Percentiles rank a stretch among this genome's conserved stretches.
phyloP scores from a whole-genome alignment of 345 rosid genomes.

The Psidium friedrichsthalianum region DNA sequence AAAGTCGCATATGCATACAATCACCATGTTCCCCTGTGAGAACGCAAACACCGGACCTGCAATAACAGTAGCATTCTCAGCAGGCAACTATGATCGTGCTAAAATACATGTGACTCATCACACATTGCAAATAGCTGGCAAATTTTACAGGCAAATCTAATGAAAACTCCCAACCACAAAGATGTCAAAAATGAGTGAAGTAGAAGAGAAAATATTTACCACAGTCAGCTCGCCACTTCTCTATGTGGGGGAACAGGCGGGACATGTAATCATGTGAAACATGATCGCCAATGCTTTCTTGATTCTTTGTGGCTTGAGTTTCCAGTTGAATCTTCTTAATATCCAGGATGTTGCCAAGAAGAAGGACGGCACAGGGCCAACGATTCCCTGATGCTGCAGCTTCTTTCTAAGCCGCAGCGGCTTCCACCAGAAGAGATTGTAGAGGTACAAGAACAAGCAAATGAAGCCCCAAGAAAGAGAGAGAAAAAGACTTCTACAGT shows the following conservation, averaged over 20 bases:
- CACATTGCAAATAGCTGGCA: background rate
- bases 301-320: background rate
- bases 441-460: background rate
- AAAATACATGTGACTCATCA: background rate
- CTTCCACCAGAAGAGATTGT: background rate
- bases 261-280: background rate
- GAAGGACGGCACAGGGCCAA: constrained; percentile 5
- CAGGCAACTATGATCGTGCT: background rate
- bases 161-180: background rate
- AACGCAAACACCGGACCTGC: constrained; percentile 1
- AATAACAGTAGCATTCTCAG: background rate
- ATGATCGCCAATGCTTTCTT: background rate
- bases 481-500: background rate
- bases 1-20: background rate
- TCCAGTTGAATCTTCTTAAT: constrained; percentile 1
- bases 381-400: constrained; percentile 7
- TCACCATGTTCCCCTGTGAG: background rate
- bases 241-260: background rate
- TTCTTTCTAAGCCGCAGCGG: background rate
- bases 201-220: background rate
- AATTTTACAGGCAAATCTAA: background rate
- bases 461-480: background rate
- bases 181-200: background rate
- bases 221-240: background rate
- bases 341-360: constrained; percentile 6